These are phyloP conservation scores for Quercus robur DNA, from an alignment of 306 rosid species.

Conservation along the genomic window DNA sequence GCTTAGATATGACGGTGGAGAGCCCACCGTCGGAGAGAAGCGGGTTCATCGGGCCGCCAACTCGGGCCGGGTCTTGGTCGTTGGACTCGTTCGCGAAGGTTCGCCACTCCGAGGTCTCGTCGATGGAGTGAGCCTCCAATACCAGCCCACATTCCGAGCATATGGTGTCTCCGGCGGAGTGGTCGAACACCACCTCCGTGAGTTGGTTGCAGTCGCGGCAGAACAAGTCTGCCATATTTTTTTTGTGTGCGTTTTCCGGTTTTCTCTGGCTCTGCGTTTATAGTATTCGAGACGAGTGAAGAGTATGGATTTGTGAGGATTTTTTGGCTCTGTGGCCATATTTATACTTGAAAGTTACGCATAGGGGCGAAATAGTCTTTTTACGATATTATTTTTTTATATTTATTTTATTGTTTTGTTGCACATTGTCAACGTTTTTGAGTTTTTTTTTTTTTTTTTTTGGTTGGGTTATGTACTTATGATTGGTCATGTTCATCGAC, in stretches of 20 bases:
- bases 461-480: too few species aligned
- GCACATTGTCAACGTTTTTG: too few species aligned
- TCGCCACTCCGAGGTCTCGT: slow-evolving; percentile 94
- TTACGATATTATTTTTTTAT: too few species aligned
- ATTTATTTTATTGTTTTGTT: too few species aligned
- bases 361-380: too few species aligned
- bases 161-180: slow-evolving; percentile 87
- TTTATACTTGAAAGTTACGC: too few species aligned
- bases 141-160: slow-evolving; percentile 98
- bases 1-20: slow-evolving; percentile 70
- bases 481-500: too few species aligned
- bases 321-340: too few species aligned
- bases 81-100: slow-evolving; percentile 91
- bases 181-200: slow-evolving; percentile 89
- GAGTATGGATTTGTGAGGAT: too few species aligned
- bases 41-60: slow-evolving; percentile 84
- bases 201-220: slow-evolving; percentile 86
- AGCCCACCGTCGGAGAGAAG: slow-evolving; percentile 80
- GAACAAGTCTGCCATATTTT: slow-evolving; percentile 71
- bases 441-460: too few species aligned
- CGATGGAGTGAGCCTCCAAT: slow-evolving; percentile 87
- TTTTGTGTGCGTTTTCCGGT: neutral
- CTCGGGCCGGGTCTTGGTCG: slow-evolving; percentile 92
- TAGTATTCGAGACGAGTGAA: too few species aligned
- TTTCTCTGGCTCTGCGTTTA: too few species aligned